These are phyloP conservation scores for Herpetospermum pedunculosum DNA, from an alignment of 306 rosid species.

Conservation along the genomic window DNA sequence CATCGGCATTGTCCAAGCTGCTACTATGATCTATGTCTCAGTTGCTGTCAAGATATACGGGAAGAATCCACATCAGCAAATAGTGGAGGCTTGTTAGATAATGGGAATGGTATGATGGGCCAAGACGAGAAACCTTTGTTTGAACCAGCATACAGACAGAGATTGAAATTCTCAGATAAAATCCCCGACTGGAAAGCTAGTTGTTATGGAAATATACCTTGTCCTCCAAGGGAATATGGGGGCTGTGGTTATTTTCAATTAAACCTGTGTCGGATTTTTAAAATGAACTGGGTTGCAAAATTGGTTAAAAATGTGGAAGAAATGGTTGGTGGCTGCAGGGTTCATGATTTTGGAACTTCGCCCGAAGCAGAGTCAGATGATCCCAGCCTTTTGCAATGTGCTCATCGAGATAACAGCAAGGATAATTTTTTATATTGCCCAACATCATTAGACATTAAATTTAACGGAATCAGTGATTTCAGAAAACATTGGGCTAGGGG, in stretches of 20 bases:
- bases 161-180: constrained; percentile 34
- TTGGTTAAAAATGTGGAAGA: constrained; percentile 94
- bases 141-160: constrained; percentile 29
- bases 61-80: constrained; percentile 32
- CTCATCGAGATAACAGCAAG: constrained; percentile 44
- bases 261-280: constrained; percentile 80
- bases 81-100: constrained; percentile 12
- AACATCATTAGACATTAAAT: constrained; percentile 53
- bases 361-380: constrained; percentile 25
- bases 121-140: constrained; percentile 24
- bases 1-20: constrained; percentile 83
- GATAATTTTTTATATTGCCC: constrained; percentile 68
- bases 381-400: constrained; percentile 38
- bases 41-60: constrained; percentile 77
- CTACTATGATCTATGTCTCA: constrained; percentile 75
- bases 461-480: constrained; percentile 57
- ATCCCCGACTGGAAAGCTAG: constrained; percentile 73
- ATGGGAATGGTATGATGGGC: constrained; percentile 10
- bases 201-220: constrained; percentile 59
- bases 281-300: constrained; percentile 99
- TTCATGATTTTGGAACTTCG: constrained; percentile 23
- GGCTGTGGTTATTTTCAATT: constrained; percentile 70
- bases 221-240: constrained; percentile 85
- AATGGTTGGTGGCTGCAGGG: constrained; percentile 86
- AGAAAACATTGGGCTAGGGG: constrained; percentile 83